Conservation (phyloP, 2,329 filamentous ascomycete species). For the Raffaelea albimanens region DNA sequence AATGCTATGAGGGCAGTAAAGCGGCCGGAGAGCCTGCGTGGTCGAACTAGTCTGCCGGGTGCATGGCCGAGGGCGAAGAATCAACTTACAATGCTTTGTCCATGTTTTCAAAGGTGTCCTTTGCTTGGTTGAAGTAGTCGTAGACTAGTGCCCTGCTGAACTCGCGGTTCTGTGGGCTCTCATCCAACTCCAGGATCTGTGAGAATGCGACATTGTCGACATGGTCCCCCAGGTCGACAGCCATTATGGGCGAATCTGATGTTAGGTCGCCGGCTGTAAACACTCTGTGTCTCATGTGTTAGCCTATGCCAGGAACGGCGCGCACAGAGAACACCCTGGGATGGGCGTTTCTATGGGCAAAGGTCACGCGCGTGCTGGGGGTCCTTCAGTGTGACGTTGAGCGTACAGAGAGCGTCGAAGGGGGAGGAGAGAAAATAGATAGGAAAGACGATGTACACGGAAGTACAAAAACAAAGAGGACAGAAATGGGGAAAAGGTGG, state of each 20-base stretch:
- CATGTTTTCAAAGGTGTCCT: conserved; percentile 79
- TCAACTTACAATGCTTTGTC: conserved; percentile 66
- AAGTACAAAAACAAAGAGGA: background rate
- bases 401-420: no score
- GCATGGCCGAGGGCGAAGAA: background rate
- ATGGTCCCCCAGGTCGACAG: conserved; percentile 60
- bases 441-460: background rate
- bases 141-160: conserved; percentile 85
- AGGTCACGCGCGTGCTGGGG: background rate
- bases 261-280: conserved; percentile 25
- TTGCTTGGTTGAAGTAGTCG: conserved; percentile 87
- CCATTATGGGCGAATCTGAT: conserved; percentile 22
- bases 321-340: no score
- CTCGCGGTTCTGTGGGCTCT: conserved; percentile 72
- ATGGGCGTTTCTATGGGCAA: no score
- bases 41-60: no score
- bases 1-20: no score
- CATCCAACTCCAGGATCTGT: conserved; percentile 98
- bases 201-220: conserved; percentile 77
- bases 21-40: no score
- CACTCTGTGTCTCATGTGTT: background rate
- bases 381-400: no score
- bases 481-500: background rate
- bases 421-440: background rate
- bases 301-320: no score